Evolutionary conservation across 139 green algal genomes (phyloP).

Genomic region (Dunaliella primolecta): DNA sequence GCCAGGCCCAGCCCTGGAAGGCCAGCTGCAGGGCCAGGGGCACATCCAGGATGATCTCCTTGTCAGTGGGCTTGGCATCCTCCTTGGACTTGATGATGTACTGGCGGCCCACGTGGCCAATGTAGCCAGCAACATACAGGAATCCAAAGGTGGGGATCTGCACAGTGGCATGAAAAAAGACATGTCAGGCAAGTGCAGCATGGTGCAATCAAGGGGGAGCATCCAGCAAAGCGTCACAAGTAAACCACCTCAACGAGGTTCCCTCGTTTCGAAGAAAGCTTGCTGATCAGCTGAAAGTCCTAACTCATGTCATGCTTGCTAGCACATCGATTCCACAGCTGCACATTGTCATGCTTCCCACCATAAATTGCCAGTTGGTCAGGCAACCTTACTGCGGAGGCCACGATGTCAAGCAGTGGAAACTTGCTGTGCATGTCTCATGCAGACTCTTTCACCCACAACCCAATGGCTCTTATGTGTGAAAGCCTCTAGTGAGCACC

Average conservation of each 20-base stretch:
- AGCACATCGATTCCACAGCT: neutral
- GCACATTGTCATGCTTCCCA: neutral
- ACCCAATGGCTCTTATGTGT: too few species aligned
- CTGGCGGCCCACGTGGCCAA: constrained; percentile 88
- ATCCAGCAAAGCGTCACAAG: too few species aligned
- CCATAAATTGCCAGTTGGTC: too few species aligned
- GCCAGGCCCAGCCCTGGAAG: constrained; percentile 75
- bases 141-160: constrained; percentile 94
- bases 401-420: too few species aligned
- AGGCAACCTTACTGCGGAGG: too few species aligned
- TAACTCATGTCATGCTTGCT: neutral
- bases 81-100: constrained; percentile 73
- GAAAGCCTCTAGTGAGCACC: too few species aligned
- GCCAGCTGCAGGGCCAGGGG: constrained; percentile 75
- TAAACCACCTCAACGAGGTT: neutral
- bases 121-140: constrained; percentile 97
- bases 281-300: too few species aligned
- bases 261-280: neutral
- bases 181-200: too few species aligned
- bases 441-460: too few species aligned
- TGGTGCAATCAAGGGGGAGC: neutral
- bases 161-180: neutral
- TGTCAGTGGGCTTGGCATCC: constrained; percentile 70
- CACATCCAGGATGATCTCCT: constrained; percentile 99
- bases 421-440: too few species aligned